These are phyloP conservation scores for Chionographis japonica DNA, from an alignment of 106 monocot species.

Conservation along the genomic window DNA sequence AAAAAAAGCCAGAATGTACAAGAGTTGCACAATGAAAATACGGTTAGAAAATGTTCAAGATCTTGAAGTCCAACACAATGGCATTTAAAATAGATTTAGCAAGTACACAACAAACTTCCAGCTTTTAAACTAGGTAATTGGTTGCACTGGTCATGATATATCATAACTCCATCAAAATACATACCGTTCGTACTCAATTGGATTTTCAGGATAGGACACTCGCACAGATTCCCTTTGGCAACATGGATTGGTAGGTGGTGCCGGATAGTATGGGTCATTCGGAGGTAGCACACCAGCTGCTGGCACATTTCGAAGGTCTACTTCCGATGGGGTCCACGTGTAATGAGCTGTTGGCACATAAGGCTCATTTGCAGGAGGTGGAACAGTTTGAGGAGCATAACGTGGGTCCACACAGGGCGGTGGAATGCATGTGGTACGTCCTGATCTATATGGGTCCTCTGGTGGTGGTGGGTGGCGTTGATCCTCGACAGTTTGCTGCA, in stretches of 20 bases:
- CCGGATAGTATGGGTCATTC: conserved; percentile 8
- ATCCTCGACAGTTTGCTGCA: conserved; percentile 11
- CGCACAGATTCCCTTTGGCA: neutral
- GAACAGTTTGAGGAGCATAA: no score
- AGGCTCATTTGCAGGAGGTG: neutral
- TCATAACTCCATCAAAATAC: neutral
- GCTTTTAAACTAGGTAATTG: no score
- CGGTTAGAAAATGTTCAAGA: no score
- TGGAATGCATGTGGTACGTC: no score
- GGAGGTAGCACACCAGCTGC: neutral
- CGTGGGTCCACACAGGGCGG: no score
- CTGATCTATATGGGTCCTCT: no score
- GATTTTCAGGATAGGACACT: conserved; percentile 8
- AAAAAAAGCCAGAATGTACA: neutral
- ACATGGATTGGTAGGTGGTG: conserved; percentile 10
- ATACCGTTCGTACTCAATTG: conserved; percentile 10
- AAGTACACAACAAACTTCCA: no score
- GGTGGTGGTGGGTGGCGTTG: neutral
- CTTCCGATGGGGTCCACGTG: neutral
- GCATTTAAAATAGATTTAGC: no score
- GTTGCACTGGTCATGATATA: neutral
- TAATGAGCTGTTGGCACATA: conserved; percentile 1
- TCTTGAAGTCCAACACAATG: no score
- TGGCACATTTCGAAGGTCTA: neutral
- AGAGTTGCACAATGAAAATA: neutral